phyloP scores from a whole-genome alignment of 2,329 filamentous ascomycete genomes.

The Neoarthrinium moseri region DNA sequence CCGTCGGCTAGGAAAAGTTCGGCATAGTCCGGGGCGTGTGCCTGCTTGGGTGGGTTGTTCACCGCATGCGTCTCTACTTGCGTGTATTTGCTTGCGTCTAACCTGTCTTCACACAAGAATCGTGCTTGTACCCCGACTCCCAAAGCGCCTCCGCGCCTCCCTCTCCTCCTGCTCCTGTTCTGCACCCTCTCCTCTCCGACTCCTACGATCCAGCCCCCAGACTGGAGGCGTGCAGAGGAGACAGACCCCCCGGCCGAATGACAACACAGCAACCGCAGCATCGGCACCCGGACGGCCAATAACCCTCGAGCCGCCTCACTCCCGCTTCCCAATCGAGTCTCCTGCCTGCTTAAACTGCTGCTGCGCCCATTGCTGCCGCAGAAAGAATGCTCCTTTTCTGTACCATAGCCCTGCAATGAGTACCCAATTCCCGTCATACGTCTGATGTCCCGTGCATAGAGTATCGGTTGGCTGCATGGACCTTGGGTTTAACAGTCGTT shows the following conservation, averaged over 20 bases:
- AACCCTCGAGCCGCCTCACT: slow-evolving; percentile 18
- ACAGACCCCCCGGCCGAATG: slow-evolving; percentile 8
- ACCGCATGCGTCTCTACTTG: slow-evolving; percentile 10
- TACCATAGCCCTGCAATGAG: slow-evolving; percentile 14
- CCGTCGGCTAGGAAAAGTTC: not conserved
- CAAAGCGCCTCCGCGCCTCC: slow-evolving; percentile 7
- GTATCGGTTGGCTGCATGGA: slow-evolving; percentile 17
- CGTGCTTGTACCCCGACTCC: not conserved
- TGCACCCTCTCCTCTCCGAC: not conserved
- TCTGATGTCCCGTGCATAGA: slow-evolving; percentile 18
- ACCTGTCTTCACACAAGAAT: not conserved
- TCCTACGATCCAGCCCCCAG: not conserved
- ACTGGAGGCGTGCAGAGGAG: not conserved
- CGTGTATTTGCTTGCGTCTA: not conserved
- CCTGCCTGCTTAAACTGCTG: not conserved
- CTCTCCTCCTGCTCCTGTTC: not conserved
- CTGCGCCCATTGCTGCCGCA: slow-evolving; percentile 7
- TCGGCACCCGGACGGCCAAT: slow-evolving; percentile 19
- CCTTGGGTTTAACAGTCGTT: slow-evolving; percentile 13
- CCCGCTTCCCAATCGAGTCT: slow-evolving; percentile 2
- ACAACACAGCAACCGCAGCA: slow-evolving; percentile 14
- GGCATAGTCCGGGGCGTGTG: slow-evolving; percentile 5
- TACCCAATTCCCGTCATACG: slow-evolving; percentile 17
- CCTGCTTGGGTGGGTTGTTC: slow-evolving; percentile 5
- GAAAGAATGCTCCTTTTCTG: not conserved